These are phyloP conservation scores for Knoxia roxburghii DNA, from an alignment of 257 asterid genomes.

Conservation along the genomic window DNA sequence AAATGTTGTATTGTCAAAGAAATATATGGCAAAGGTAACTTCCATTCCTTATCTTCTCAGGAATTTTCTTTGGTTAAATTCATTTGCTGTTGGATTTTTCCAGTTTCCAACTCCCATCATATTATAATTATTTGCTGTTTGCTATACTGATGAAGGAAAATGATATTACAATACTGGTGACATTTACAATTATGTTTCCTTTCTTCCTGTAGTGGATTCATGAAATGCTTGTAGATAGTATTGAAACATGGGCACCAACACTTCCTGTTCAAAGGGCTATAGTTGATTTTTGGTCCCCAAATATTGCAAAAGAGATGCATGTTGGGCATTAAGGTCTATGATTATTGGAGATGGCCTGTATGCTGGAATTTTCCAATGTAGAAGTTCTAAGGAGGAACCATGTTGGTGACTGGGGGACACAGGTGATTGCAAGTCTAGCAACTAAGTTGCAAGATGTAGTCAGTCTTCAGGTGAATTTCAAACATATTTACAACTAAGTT, in stretches of 20 bases:
- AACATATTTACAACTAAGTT: too few relatives aligned
- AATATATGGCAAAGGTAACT: constrained; percentile 84
- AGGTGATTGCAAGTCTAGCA: constrained; percentile 35
- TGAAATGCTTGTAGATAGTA: constrained; percentile 70
- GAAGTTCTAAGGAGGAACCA: constrained; percentile 89
- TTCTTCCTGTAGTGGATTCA: constrained; percentile 61
- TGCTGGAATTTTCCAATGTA: constrained; percentile 85
- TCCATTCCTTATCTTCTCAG: background rate
- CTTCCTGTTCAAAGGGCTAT: constrained; percentile 69
- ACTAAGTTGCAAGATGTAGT: constrained; percentile 52
- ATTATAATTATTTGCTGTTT: too few relatives aligned
- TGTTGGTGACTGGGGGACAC: constrained; percentile 99
- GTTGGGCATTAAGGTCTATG: constrained; percentile 95
- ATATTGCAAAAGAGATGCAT: constrained; percentile 97
- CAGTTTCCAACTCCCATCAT: background rate
- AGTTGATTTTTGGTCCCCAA: constrained; percentile 95
- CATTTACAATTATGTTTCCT: background rate
- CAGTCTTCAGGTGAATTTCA: constrained; percentile 74
- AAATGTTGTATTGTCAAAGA: constrained; percentile 56
- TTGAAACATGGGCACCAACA: constrained; percentile 83
- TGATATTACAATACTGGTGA: background rate
- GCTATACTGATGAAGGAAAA: too few relatives aligned
- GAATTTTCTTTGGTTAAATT: background rate
- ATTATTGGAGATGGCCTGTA: constrained; percentile 95
- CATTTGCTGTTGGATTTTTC: background rate